Evolutionary conservation across 1,284 basidiomycete genomes (phyloP).

Genomic region (Wallemia ichthyophaga): DNA sequence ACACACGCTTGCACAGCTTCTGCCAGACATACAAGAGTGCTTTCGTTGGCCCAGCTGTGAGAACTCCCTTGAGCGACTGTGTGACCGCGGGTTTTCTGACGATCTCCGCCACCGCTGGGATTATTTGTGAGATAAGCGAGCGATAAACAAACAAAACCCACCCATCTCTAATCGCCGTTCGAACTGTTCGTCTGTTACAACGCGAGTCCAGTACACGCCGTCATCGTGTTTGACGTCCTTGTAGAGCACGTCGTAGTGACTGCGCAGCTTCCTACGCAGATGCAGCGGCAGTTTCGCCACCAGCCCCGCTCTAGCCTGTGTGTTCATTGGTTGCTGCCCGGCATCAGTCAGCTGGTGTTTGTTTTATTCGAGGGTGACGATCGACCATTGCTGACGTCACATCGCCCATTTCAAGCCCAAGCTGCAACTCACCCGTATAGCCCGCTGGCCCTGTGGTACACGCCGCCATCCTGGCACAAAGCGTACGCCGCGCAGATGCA

Average conservation of each 20-base stretch:
- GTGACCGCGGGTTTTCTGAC: constrained; percentile 53
- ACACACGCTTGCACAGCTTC: constrained; percentile 20
- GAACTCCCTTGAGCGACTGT: constrained; percentile 57
- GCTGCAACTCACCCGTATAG: background rate
- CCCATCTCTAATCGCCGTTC: background rate
- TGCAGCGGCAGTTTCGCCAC: constrained; percentile 41
- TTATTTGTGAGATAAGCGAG: background rate
- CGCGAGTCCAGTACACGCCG: constrained; percentile 34
- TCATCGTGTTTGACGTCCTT: constrained; percentile 24
- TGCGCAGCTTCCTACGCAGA: constrained; percentile 28
- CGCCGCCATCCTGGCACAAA: constrained; percentile 19
- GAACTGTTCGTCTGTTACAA: constrained; percentile 29
- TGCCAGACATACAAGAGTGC: constrained; percentile 39
- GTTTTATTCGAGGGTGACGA: constrained; percentile 1
- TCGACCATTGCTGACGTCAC: constrained; percentile 1
- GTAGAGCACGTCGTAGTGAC: constrained; percentile 17
- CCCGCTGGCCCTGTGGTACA: background rate
- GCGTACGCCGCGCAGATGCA: constrained; percentile 40
- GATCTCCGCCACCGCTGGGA: constrained; percentile 37
- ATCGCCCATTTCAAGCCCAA: too few species aligned
- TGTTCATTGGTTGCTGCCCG: background rate
- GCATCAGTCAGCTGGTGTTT: constrained; percentile 1
- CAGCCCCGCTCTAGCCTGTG: constrained; percentile 33
- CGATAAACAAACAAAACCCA: background rate
- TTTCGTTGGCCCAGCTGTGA: constrained; percentile 51